Evolutionary conservation across 768 basidiomycete species (phyloP), one percentile per base, ranked within the genome.

Genomic region (Calocybe gangraenosa): DNA sequence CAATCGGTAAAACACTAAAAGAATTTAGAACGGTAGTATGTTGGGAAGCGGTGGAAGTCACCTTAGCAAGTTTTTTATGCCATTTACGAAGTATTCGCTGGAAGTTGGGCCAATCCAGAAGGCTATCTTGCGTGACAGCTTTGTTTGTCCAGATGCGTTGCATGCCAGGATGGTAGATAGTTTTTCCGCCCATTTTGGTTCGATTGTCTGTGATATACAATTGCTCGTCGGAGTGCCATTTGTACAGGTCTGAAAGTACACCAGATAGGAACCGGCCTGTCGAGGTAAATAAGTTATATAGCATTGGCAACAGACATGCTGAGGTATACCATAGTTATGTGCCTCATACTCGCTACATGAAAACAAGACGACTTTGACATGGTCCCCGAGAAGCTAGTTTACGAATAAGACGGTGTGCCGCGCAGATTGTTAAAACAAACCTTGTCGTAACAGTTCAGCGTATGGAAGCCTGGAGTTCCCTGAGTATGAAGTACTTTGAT

Each of bases 271-370:
- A 98, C 22, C 93, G 92, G 19, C 91, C 94, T 92, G 52, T 15
- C 38, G 9, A 33, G 25, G 48, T 10, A 7, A 48, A 15, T 50
- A 49, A 11, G 43, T 39, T n/a, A 23, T 10, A 22, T n/a, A 33
- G 4, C 1, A 37, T 17, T 11, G n/a, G n/a, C n/a, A n/a, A n/a
- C n/a, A 1, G 3, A 21, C 7, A 31, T 43, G 40, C 11, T 4
- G 37, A 25, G 32, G 61, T 72, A 23, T 57, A 89, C 94, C 93
- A 56, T 92, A 93, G 64, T 97, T 98, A 40, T 87, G 81, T 10
- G 92, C 93, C 65, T 99, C 94, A 54, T 91, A 91, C 67, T 95
- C 95, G 52, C 94, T 96, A 58, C 92, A 94, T 1, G 91, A 87
- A 63, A 93, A 96, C 18, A 97, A 71, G 9, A 93, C 76, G 5